Base-by-base conservation (phyloP, 176 grass and related monocot genomes). In the Leersia perrieri region DNA sequence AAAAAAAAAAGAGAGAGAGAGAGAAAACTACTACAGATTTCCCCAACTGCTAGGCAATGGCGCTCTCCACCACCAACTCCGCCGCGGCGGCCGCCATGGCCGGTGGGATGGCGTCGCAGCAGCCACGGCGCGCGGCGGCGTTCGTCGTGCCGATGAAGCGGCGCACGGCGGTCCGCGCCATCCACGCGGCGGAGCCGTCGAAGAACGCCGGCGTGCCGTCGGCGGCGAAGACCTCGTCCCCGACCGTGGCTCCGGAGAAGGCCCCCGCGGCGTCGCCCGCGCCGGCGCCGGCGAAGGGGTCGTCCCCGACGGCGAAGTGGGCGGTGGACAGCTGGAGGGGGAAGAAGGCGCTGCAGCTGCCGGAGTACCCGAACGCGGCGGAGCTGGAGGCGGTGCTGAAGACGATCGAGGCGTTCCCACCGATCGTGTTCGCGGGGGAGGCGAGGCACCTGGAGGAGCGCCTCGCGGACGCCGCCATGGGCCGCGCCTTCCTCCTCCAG, bases 341-440 rank as follows among this genome's bases (percentile, higher is more conserved):
- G 38, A 92, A 75, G 84, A 92, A 80, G 71, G 93, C 87, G 29
- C 79, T 89, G 38, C 90, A 92, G 79, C 87, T 88, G 74, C 93
- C 87, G 8, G 85, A 88, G 70, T 95, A 92, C 82, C 89, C 87
- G 18, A 49, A 80, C 78, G 63, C 73, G 1, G 70, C 53, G 49
- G 87, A 80, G 35, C 66, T 95, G 36, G 93, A 92, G 51, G 10
- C 84, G 14, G 87, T 84, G 76, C 83, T 91, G 11, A 77, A 66
- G 62, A 94, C 89, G 53, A 79, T 94, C 77, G 89, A 91, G 81
- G 45, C 66, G n/a, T 94, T 87, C 68, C 92, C 92, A 35, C 89
- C 92, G 27, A 92, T 90, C 82, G 85, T 90, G 38, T 95, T 95
- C 76, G 40, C 85, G 35, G 93, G 90, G 15, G 93, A 90, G 82